Conservation (phyloP, 805 yeast species). For the Spathaspora girioi region DNA sequence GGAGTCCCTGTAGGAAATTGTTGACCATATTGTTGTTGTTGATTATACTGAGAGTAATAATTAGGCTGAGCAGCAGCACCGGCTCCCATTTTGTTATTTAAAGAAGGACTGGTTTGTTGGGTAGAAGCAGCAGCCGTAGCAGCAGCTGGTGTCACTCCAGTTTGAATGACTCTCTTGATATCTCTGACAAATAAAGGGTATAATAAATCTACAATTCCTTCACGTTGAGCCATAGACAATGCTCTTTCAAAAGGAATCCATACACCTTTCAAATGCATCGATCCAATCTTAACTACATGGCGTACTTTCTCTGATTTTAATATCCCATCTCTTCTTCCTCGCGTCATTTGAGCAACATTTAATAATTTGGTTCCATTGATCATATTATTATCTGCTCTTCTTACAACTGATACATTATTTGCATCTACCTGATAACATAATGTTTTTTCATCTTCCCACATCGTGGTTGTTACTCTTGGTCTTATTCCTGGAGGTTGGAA, state of each 20-base stretch:
- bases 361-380: slow-evolving; percentile 80
- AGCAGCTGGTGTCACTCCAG: slow-evolving; percentile 39
- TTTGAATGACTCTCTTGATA: slow-evolving; percentile 53
- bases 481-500: slow-evolving; percentile 46
- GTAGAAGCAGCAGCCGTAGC: slow-evolving; percentile 4
- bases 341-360: slow-evolving; percentile 82
- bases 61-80: neutral
- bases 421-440: slow-evolving; percentile 84
- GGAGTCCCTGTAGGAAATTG: slow-evolving; percentile 1
- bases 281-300: slow-evolving; percentile 81
- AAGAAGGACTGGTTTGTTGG: neutral
- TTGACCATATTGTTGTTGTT: slow-evolving; percentile 4
- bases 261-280: slow-evolving; percentile 85
- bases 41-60: slow-evolving; percentile 5
- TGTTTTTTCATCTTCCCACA: slow-evolving; percentile 89
- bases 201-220: slow-evolving; percentile 63
- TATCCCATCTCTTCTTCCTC: slow-evolving; percentile 84
- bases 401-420: slow-evolving; percentile 72
- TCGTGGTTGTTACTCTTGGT: slow-evolving; percentile 76
- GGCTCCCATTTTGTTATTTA: neutral
- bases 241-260: slow-evolving; percentile 90
- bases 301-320: slow-evolving; percentile 72
- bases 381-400: slow-evolving; percentile 83
- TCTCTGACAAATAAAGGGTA: slow-evolving; percentile 73
- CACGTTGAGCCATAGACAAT: slow-evolving; percentile 74